Evolutionary conservation across 2,329 filamentous ascomycete species (phyloP).

Genomic region (Penicillium sp.): DNA sequence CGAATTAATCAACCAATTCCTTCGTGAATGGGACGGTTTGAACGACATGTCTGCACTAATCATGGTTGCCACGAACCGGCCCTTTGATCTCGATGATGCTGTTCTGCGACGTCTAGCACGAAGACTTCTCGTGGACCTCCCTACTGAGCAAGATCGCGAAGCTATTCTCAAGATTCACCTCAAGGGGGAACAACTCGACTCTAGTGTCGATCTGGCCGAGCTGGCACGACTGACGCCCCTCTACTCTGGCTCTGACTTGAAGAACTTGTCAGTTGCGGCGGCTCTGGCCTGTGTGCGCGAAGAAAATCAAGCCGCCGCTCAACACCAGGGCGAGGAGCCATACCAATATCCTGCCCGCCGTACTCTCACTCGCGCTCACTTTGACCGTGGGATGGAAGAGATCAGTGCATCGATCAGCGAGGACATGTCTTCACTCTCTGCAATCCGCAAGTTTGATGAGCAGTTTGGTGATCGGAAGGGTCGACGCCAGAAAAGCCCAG

Average conservation of each 20-base stretch:
- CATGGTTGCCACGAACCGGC: slow-evolving; percentile 95
- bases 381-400: slow-evolving; percentile 77
- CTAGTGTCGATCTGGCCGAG: slow-evolving; percentile 37
- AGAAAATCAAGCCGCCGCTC: slow-evolving; percentile 38
- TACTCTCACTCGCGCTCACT: slow-evolving; percentile 63
- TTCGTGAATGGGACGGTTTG: slow-evolving; percentile 95
- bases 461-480: slow-evolving; percentile 79
- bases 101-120: slow-evolving; percentile 47
- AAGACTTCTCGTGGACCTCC: slow-evolving; percentile 46
- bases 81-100: slow-evolving; percentile 77
- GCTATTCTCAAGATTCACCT: slow-evolving; percentile 47
- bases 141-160: slow-evolving; percentile 40
- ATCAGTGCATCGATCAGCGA: slow-evolving; percentile 90
- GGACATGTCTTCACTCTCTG: slow-evolving; percentile 79
- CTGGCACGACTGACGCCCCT: slow-evolving; percentile 43
- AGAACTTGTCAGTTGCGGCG: slow-evolving; percentile 47
- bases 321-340: slow-evolving; percentile 32
- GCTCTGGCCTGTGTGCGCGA: slow-evolving; percentile 45
- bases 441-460: slow-evolving; percentile 92
- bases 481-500: slow-evolving; percentile 53
- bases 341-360: slow-evolving; percentile 65
- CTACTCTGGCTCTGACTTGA: slow-evolving; percentile 50
- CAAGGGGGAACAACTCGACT: slow-evolving; percentile 41
- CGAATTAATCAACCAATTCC: slow-evolving; percentile 92
- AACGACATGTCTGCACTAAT: slow-evolving; percentile 80